Evolutionary conservation across 192 early-diverging fungal genomes (phyloP).

Genomic region (Irineochytrium annulatum): DNA sequence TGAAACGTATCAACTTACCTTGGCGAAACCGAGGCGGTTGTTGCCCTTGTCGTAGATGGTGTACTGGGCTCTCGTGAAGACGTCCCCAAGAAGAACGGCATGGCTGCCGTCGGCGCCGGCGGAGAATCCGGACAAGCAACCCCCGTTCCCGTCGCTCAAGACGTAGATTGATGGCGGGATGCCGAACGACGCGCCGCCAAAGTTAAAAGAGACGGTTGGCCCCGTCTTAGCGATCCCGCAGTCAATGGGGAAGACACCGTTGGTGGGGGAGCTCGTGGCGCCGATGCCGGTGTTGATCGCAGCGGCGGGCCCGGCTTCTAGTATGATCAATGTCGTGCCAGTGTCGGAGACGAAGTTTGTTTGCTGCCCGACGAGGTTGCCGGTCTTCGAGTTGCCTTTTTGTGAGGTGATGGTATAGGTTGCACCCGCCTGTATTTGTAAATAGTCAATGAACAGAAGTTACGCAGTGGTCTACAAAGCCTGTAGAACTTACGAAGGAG

Average conservation of each 20-base stretch:
- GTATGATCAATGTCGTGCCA: conserved; percentile 33
- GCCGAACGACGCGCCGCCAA: conserved; percentile 21
- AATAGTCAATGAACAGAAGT: too few species aligned
- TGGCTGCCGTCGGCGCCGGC: conserved; percentile 24
- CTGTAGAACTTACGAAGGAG: too few species aligned
- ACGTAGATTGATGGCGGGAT: conserved; percentile 34
- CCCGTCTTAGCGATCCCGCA: conserved; percentile 15
- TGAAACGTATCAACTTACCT: too few species aligned
- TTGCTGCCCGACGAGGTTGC: too few species aligned
- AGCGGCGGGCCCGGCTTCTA: conserved; percentile 15
- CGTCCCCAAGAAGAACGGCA: conserved; percentile 47
- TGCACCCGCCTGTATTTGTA: too few species aligned
- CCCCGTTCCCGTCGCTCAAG: conserved; percentile 18
- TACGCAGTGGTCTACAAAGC: too few species aligned
- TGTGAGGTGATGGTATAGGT: too few species aligned
- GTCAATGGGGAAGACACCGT: conserved; percentile 7
- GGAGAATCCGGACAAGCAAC: conserved; percentile 32
- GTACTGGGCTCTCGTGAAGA: conserved; percentile 49
- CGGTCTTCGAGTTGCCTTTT: too few species aligned
- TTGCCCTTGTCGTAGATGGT: conserved; percentile 45
- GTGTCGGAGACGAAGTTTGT: conserved; percentile 40
- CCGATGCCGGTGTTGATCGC: conserved; percentile 33
- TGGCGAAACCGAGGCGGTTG: conserved; percentile 36
- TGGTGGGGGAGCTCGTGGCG: background rate
- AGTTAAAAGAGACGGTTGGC: conserved; percentile 26